Evolutionary conservation across 768 basidiomycete genomes (phyloP).

Genomic region (Pleurotus tuoliensis): DNA sequence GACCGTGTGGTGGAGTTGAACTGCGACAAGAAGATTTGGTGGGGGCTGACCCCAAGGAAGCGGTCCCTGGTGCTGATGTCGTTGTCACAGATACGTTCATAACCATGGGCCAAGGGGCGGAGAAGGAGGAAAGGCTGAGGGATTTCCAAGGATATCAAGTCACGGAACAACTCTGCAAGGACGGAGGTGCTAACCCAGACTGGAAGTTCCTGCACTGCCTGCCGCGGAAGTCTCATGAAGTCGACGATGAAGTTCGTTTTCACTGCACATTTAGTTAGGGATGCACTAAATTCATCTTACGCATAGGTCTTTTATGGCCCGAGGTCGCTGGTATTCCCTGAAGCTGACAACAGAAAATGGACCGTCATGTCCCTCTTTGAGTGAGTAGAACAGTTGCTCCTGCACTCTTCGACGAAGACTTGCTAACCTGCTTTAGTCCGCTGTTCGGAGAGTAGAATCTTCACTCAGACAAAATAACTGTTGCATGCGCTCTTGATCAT

Average conservation of each 20-base stretch:
- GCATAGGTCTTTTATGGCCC: conserved; percentile 87
- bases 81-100: conserved; percentile 99
- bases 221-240: conserved; percentile 89
- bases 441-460: conserved; percentile 49
- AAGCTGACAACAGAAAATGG: conserved; percentile 97
- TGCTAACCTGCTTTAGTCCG: conserved; percentile 19
- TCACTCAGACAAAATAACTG: background rate
- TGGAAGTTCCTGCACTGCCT: conserved; percentile 98
- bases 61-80: conserved; percentile 87
- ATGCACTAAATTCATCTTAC: conserved; percentile 2
- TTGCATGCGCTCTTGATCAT: background rate
- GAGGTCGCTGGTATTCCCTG: conserved; percentile 87
- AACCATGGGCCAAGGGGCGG: conserved; percentile 98
- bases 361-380: conserved; percentile 92
- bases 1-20: conserved; percentile 70
- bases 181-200: conserved; percentile 77
- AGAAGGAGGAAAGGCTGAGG: conserved; percentile 78
- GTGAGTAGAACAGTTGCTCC: conserved; percentile 39
- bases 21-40: conserved; percentile 69
- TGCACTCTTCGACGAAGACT: too few relatives aligned
- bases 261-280: background rate
- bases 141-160: conserved; percentile 95
- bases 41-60: conserved; percentile 78
- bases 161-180: conserved; percentile 79
- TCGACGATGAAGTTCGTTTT: conserved; percentile 79